phyloP scores from a whole-genome alignment of 352 stramenopile species.

The Pythium sukuiense region DNA sequence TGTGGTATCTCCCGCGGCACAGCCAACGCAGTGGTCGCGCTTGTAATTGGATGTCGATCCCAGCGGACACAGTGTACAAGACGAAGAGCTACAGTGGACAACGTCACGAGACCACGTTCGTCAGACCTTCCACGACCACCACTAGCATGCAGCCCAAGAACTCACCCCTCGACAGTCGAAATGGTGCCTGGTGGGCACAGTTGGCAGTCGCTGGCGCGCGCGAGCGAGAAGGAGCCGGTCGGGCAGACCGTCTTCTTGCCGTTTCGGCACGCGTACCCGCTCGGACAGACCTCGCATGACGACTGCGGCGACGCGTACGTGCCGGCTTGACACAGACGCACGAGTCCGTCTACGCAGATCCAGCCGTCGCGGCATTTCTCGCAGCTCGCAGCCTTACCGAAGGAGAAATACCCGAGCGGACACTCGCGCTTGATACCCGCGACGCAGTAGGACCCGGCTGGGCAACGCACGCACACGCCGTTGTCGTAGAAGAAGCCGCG shows the following conservation, averaged over 20 bases:
- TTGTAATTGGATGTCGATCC: constrained; percentile 54
- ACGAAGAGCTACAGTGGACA: constrained; percentile 31
- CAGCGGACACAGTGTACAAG: constrained; percentile 43
- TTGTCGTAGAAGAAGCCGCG: constrained; percentile 55
- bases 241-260: constrained; percentile 47
- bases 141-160: neutral
- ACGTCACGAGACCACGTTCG: neutral
- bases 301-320: constrained; percentile 44
- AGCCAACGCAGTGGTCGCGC: constrained; percentile 54
- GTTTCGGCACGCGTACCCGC: constrained; percentile 59
- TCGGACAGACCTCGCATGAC: constrained; percentile 44
- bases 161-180: constrained; percentile 41
- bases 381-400: constrained; percentile 51
- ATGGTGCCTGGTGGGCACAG: constrained; percentile 63
- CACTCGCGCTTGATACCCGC: constrained; percentile 55
- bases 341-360: constrained; percentile 60
- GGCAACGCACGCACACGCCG: constrained; percentile 47
- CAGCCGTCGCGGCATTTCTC: constrained; percentile 58
- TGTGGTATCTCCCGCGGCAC: constrained; percentile 42
- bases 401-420: constrained; percentile 52
- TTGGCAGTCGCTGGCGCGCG: constrained; percentile 45
- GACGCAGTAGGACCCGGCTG: constrained; percentile 56
- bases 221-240: constrained; percentile 43
- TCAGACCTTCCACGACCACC: too few species aligned
- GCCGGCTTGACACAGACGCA: constrained; percentile 51